Percentiles rank a stretch among this genome's conserved stretches.
These are phyloP conservation scores for Alisma plantagoaquatica DNA, from an alignment of 106 monocot genomes.

Conservation along the genomic window DNA sequence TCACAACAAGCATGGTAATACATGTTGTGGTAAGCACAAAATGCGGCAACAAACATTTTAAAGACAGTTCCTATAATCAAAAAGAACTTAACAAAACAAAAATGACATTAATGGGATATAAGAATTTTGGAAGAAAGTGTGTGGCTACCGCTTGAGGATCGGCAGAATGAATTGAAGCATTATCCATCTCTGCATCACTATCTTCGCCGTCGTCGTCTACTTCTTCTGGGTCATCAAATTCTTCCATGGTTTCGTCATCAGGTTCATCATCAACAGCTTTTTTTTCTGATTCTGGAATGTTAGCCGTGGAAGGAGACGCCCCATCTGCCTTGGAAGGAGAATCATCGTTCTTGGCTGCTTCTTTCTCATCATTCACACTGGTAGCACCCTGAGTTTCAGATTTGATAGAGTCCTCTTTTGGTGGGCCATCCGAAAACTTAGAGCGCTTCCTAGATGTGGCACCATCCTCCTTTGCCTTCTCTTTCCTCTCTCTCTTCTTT, in stretches of 20 bases:
- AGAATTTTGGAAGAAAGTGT: no score
- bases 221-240: constrained; percentile 69
- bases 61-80: no score
- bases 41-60: no score
- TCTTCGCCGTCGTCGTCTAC: constrained; percentile 31
- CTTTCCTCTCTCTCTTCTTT: constrained; percentile 62
- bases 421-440: constrained; percentile 25
- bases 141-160: constrained; percentile 27
- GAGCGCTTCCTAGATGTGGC: constrained; percentile 28
- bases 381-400: constrained; percentile 1
- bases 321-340: constrained; percentile 17
- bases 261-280: constrained; percentile 12
- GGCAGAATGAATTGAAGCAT: constrained; percentile 10
- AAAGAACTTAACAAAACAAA: no score
- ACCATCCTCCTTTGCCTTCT: constrained; percentile 30
- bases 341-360: constrained; percentile 4
- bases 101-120: no score
- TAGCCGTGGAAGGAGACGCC: no score
- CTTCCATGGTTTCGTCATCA: constrained; percentile 33
- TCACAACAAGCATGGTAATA: no score
- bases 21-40: no score
- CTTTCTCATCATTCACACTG: constrained; percentile 7
- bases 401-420: constrained; percentile 14
- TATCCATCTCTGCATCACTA: constrained; percentile 39
- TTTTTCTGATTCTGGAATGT: constrained; percentile 4